Percentiles rank a stretch among this genome's conserved stretches.
Evolutionary conservation across 805 yeast species (phyloP).

Genomic region (Saccharomyces mikatae): DNA sequence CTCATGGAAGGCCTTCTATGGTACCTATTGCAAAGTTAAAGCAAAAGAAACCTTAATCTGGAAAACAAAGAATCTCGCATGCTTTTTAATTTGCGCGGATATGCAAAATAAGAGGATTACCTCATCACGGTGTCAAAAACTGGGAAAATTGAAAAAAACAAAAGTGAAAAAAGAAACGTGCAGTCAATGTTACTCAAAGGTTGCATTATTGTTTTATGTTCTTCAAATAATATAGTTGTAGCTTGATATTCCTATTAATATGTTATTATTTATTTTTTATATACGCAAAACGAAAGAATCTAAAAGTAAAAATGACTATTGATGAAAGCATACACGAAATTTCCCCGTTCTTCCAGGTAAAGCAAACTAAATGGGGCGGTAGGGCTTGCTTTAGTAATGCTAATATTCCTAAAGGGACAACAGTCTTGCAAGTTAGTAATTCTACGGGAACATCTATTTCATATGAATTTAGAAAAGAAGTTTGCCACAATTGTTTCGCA

Average conservation of each 20-base stretch:
- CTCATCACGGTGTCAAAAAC: conserved; percentile 1
- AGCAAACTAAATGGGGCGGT: conserved; percentile 17
- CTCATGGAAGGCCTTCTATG: conserved; percentile 76
- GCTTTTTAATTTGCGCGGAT: neutral
- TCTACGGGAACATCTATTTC: conserved; percentile 44
- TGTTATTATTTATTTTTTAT: neutral
- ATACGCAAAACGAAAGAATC: conserved; percentile 33
- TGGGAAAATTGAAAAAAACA: neutral
- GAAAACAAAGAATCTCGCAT: neutral
- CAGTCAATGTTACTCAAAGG: neutral
- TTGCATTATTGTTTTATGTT: neutral
- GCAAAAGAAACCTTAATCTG: neutral
- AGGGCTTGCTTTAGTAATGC: conserved; percentile 48
- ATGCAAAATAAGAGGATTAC: neutral
- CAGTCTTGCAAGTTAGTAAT: conserved; percentile 32
- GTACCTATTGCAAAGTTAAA: conserved; percentile 36
- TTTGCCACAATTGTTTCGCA: conserved; percentile 45
- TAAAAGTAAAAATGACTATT: conserved; percentile 1
- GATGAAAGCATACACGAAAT: neutral
- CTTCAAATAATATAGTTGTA: neutral
- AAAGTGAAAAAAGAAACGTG: neutral
- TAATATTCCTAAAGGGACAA: conserved; percentile 36
- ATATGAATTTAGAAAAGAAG: conserved; percentile 53
- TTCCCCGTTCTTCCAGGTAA: conserved; percentile 10
- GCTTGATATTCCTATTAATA: no score